Conservation (phyloP, 1,284 basidiomycete species). For the Pascua sp. region DNA sequence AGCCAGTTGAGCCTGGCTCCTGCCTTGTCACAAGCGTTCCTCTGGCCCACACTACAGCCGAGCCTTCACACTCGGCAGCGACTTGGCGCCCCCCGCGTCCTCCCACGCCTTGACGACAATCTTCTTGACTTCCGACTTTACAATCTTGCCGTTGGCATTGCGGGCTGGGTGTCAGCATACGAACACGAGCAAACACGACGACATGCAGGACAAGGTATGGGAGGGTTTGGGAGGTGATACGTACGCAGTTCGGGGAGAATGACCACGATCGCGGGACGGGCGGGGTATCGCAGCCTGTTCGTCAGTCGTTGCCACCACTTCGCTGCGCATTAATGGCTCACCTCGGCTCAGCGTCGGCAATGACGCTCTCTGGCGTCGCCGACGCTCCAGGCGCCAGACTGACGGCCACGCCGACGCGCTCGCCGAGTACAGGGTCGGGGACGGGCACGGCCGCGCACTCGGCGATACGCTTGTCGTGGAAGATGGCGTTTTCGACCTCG, state of each 20-base stretch:
- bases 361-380: slow-evolving; percentile 11
- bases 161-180: slow-evolving; percentile 5
- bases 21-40: too few relatives aligned
- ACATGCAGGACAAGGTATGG: too few relatives aligned
- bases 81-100: not conserved
- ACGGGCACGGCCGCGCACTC: slow-evolving; percentile 39
- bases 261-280: slow-evolving; percentile 13
- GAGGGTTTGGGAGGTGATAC: not conserved
- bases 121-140: slow-evolving; percentile 19
- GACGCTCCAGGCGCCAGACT: slow-evolving; percentile 19
- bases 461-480: slow-evolving; percentile 28
- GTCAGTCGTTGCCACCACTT: not conserved
- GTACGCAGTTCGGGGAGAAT: slow-evolving; percentile 15
- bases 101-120: slow-evolving; percentile 16
- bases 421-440: slow-evolving; percentile 36
- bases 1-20: too few relatives aligned
- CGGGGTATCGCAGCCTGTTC: slow-evolving; percentile 17
- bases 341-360: slow-evolving; percentile 9
- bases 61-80: too few relatives aligned
- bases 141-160: slow-evolving; percentile 17
- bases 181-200: not conserved
- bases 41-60: too few relatives aligned
- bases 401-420: slow-evolving; percentile 38
- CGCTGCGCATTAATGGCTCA: not conserved
- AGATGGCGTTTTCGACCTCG: slow-evolving; percentile 44